Percentiles rank a stretch among this genome's conserved stretches.
Evolutionary conservation across 1,284 basidiomycete genomes (phyloP).

Genomic region (Coriolopsis trogii): DNA sequence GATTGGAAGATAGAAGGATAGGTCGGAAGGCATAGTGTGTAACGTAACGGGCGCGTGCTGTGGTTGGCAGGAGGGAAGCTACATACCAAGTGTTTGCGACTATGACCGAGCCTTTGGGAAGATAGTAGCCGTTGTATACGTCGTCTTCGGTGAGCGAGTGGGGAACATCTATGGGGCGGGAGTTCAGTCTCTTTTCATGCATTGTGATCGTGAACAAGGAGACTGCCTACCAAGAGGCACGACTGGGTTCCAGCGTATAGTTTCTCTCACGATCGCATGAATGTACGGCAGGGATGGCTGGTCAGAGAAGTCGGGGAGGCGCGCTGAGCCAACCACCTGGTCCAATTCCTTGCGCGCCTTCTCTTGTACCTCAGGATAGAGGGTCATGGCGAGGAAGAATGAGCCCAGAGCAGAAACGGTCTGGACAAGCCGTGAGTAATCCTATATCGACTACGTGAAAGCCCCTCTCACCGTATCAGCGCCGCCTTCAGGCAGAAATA

Average conservation of each 20-base stretch:
- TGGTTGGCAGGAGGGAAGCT: too few relatives aligned
- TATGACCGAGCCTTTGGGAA: conserved; percentile 28
- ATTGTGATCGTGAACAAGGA: background rate
- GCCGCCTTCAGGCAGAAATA: conserved; percentile 13
- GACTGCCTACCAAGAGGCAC: conserved; percentile 21
- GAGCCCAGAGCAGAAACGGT: conserved; percentile 25
- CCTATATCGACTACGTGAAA: too few relatives aligned
- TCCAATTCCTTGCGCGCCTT: conserved; percentile 39
- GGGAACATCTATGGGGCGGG: conserved; percentile 15
- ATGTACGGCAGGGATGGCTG: conserved; percentile 35
- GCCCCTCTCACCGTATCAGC: conserved; percentile 21
- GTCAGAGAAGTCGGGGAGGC: conserved; percentile 39
- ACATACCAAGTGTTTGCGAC: conserved; percentile 27
- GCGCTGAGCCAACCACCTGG: conserved; percentile 31
- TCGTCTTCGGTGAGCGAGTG: conserved; percentile 27
- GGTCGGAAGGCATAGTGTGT: background rate
- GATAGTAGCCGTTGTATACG: conserved; percentile 26
- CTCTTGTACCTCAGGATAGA: conserved; percentile 34
- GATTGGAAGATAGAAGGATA: background rate
- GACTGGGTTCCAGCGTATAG: conserved; percentile 38
- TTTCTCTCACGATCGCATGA: conserved; percentile 37
- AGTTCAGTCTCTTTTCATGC: background rate
- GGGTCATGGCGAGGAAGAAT: conserved; percentile 34
- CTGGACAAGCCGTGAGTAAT: conserved; percentile 1
- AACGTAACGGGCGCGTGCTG: background rate